Percentiles rank a stretch among this genome's conserved stretches.
Evolutionary conservation across 2,329 filamentous ascomycete genomes (phyloP).

Genomic region (Esteya vermicola): DNA sequence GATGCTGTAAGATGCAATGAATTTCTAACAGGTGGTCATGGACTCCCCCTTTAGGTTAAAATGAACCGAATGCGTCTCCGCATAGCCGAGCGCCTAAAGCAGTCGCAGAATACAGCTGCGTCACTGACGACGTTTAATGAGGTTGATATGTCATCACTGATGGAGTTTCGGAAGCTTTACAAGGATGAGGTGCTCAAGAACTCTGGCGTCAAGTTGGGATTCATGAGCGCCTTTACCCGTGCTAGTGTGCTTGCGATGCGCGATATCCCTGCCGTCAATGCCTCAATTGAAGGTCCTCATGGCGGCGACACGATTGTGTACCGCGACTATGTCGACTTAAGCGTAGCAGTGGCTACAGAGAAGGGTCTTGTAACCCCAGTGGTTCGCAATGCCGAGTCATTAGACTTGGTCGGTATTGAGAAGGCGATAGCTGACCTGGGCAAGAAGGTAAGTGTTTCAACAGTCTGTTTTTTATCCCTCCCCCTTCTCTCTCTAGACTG

Average conservation of each 20-base stretch:
- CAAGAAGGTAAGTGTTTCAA: conserved; percentile 56
- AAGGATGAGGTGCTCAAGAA: conserved; percentile 95
- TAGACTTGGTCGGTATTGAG: conserved; percentile 85
- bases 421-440: conserved; percentile 85
- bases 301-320: conserved; percentile 97
- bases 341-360: conserved; percentile 90
- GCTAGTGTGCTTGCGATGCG: conserved; percentile 86
- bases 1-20: no score
- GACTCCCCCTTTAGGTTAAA: conserved; percentile 68
- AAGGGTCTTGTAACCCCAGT: conserved; percentile 96
- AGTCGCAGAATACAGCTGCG: conserved; percentile 96
- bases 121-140: conserved; percentile 98
- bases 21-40: conserved; percentile 6
- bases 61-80: conserved; percentile 99
- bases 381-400: conserved; percentile 77
- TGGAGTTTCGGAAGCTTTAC: conserved; percentile 95
- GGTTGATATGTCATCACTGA: conserved; percentile 95
- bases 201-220: conserved; percentile 94
- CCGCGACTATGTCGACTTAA: conserved; percentile 95
- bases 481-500: not conserved
- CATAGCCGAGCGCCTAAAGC: conserved; percentile 95
- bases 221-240: conserved; percentile 95
- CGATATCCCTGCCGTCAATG: conserved; percentile 88
- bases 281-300: conserved; percentile 89
- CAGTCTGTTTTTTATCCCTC: not conserved